A percentile compares a stretch with the other conserved stretches of the same genome.
These are phyloP conservation scores for Afroboletus lepidellus DNA, from an alignment of 1,284 basidiomycete genomes.

Conservation along the genomic window DNA sequence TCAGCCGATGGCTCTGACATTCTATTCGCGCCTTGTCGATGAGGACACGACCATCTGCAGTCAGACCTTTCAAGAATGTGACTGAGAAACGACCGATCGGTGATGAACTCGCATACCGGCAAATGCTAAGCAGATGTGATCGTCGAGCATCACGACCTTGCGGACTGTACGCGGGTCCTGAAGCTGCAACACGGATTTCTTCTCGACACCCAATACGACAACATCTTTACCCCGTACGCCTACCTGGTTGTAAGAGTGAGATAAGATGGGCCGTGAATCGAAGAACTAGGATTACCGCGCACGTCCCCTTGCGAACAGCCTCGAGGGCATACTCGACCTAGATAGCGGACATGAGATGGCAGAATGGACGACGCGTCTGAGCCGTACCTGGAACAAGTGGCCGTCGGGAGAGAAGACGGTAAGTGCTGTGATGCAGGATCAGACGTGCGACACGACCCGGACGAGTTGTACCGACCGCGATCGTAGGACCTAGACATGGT, in stretches of 20 bases:
- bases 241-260: constrained; percentile 54
- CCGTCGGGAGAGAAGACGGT: constrained; percentile 96
- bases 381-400: constrained; percentile 82
- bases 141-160: constrained; percentile 98
- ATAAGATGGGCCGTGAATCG: background rate
- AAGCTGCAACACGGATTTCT: constrained; percentile 96
- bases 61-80: constrained; percentile 65
- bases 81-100: constrained; percentile 7
- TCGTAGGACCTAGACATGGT: constrained; percentile 37
- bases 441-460: background rate
- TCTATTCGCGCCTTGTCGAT: constrained; percentile 98
- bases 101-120: constrained; percentile 64
- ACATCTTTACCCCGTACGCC: constrained; percentile 94
- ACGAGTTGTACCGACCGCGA: constrained; percentile 31
- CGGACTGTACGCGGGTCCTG: constrained; percentile 97
- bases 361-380: constrained; percentile 19
- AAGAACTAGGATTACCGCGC: constrained; percentile 67
- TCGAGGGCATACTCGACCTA: constrained; percentile 98
- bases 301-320: constrained; percentile 96
- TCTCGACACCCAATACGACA: constrained; percentile 97
- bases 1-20: constrained; percentile 96
- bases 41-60: constrained; percentile 95
- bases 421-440: constrained; percentile 55
- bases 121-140: constrained; percentile 97
- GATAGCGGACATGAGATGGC: constrained; percentile 22